Evolutionary conservation across 805 yeast genomes (phyloP).

Genomic region (Teunomyces cretensis): DNA sequence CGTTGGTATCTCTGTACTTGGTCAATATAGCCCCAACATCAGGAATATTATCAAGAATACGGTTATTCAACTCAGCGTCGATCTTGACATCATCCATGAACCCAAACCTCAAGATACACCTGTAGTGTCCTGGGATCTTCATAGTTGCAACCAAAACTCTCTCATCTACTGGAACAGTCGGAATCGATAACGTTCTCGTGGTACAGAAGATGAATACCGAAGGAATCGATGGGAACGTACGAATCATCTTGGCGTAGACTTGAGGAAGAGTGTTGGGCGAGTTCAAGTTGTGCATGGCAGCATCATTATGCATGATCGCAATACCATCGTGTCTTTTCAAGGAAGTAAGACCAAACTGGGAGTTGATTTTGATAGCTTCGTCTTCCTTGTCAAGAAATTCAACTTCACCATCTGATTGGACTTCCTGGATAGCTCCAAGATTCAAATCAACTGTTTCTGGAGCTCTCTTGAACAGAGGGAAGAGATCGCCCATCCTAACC

Average conservation of each 20-base stretch:
- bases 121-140: constrained; percentile 45
- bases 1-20: constrained; percentile 5
- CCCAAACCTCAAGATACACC: constrained; percentile 50
- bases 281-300: constrained; percentile 31
- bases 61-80: constrained; percentile 17
- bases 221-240: constrained; percentile 45
- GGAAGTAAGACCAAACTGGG: constrained; percentile 19
- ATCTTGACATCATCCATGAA: constrained; percentile 43
- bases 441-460: constrained; percentile 19
- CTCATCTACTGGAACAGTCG: constrained; percentile 40
- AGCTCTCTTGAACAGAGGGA: constrained; percentile 21
- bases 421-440: not conserved
- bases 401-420: not conserved
- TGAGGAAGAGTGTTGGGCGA: constrained; percentile 49
- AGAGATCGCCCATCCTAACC: constrained; percentile 35
- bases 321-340: constrained; percentile 33
- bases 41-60: constrained; percentile 21
- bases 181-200: constrained; percentile 41
- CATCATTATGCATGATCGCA: constrained; percentile 43
- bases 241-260: constrained; percentile 35
- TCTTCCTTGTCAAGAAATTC: constrained; percentile 2
- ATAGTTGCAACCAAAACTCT: constrained; percentile 40
- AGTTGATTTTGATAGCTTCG: constrained; percentile 10
- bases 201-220: constrained; percentile 45
- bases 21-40: constrained; percentile 12